Conservation (phyloP, 2,329 filamentous ascomycete genomes). For the Byssothecium circinans region DNA sequence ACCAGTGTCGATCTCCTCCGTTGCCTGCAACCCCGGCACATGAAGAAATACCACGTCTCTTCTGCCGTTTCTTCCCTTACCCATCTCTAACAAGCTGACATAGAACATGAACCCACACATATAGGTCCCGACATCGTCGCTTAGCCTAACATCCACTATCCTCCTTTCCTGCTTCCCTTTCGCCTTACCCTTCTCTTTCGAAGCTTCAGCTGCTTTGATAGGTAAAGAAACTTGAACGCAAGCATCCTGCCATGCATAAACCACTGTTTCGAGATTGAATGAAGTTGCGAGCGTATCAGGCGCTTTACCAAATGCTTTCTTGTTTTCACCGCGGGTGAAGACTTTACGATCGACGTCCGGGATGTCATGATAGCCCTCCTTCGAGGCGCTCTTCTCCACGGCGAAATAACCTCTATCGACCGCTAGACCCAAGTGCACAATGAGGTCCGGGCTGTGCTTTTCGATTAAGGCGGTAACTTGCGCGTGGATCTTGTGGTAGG, state of each 20-base stretch:
- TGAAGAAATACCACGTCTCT: constrained; percentile 46
- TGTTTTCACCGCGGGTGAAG: constrained; percentile 33
- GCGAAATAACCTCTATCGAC: constrained; percentile 65
- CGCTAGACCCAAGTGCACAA: constrained; percentile 81
- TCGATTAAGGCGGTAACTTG: constrained; percentile 66
- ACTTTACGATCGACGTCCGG: constrained; percentile 66
- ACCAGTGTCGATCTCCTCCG: constrained; percentile 36
- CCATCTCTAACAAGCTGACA: constrained; percentile 36
- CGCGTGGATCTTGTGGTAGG: constrained; percentile 66
- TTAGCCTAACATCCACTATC: constrained; percentile 37
- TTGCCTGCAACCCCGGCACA: constrained; percentile 43
- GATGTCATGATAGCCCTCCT: constrained; percentile 68
- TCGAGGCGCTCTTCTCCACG: constrained; percentile 70
- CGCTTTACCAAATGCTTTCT: constrained; percentile 22
- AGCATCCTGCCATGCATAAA: constrained; percentile 14
- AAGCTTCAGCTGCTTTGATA: background rate
- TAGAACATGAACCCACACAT: constrained; percentile 52
- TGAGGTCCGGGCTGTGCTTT: constrained; percentile 56
- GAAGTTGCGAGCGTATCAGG: constrained; percentile 24
- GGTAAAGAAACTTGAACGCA: constrained; percentile 9
- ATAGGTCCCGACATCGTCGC: constrained; percentile 47
- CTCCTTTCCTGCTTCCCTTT: constrained; percentile 9
- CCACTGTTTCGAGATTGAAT: constrained; percentile 24
- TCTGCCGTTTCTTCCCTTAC: constrained; percentile 17
- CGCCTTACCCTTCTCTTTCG: constrained; percentile 9